Evolutionary conservation across 371 early-diverging fungal species (phyloP).

Genomic region (Amoeboaphelidium protococcarum): DNA sequence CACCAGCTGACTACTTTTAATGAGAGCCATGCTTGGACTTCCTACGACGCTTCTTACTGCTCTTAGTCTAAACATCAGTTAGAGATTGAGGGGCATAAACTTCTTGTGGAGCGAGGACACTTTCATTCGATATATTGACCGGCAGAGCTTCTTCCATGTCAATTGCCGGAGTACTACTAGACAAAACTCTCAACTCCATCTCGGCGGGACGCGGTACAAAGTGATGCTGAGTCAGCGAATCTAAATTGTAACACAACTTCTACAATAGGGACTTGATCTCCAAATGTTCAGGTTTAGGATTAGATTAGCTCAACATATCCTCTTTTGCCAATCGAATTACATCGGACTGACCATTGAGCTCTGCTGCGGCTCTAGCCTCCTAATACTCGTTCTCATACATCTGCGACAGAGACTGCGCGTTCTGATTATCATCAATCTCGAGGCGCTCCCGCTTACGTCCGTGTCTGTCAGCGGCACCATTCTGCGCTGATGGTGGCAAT

Average conservation of each 20-base stretch:
- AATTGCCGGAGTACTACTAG: constrained; percentile 51
- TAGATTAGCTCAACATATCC: no score
- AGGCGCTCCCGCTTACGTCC: constrained; percentile 48
- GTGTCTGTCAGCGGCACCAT: constrained; percentile 10
- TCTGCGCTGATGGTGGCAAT: not conserved
- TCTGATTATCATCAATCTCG: constrained; percentile 51
- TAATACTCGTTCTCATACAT: constrained; percentile 73
- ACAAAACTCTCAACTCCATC: constrained; percentile 44
- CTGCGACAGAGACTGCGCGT: constrained; percentile 60
- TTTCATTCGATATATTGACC: constrained; percentile 49
- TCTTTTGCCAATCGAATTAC: no score
- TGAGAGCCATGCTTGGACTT: no score
- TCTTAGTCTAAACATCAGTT: no score
- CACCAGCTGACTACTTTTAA: no score
- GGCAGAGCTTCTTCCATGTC: constrained; percentile 86
- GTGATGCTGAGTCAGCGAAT: constrained; percentile 74
- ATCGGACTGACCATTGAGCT: constrained; percentile 38
- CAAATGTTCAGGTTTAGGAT: no score
- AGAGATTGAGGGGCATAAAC: no score
- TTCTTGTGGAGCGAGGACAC: constrained; percentile 68
- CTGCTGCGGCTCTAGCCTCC: constrained; percentile 21
- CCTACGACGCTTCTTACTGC: no score
- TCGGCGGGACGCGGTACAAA: constrained; percentile 41
- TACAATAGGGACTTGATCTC: constrained; percentile 46
- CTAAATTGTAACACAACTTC: constrained; percentile 44